These are phyloP conservation scores for Euphorbia celastroides DNA, from an alignment of 441 rosid genomes.

Conservation along the genomic window DNA sequence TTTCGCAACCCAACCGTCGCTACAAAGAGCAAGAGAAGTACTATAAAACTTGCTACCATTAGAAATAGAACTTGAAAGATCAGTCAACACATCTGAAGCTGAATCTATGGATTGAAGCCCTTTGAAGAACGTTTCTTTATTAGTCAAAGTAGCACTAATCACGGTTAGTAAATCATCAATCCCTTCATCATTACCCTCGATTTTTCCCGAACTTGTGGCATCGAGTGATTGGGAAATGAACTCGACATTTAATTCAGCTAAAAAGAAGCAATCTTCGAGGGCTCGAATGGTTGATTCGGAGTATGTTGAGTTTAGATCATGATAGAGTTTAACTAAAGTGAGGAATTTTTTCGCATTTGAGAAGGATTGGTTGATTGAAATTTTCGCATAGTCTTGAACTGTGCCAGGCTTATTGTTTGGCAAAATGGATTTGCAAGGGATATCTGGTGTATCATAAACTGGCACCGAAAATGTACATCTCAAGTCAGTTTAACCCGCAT, in stretches of 20 bases:
- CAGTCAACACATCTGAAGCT: conserved; percentile 15
- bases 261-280: conserved; percentile 45
- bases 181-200: background rate
- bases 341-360: conserved; percentile 25
- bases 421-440: conserved; percentile 33
- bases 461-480: no score
- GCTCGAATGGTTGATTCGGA: conserved; percentile 22
- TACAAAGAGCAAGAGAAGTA: conserved; percentile 39
- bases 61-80: conserved; percentile 13
- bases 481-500: no score
- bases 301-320: conserved; percentile 16
- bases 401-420: conserved; percentile 21
- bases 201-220: background rate
- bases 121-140: conserved; percentile 50
- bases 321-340: conserved; percentile 12
- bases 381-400: conserved; percentile 25
- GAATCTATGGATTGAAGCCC: conserved; percentile 23
- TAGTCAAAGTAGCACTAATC: conserved; percentile 58
- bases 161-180: conserved; percentile 35
- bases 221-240: conserved; percentile 24
- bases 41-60: conserved; percentile 35
- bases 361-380: conserved; percentile 26
- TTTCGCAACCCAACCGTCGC: conserved; percentile 3
- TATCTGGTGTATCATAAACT: conserved; percentile 16
- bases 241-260: conserved; percentile 36